These are phyloP conservation scores for Chaetomidium leptoderma DNA, from an alignment of 495 filamentous ascomycete species.

Conservation along the genomic window DNA sequence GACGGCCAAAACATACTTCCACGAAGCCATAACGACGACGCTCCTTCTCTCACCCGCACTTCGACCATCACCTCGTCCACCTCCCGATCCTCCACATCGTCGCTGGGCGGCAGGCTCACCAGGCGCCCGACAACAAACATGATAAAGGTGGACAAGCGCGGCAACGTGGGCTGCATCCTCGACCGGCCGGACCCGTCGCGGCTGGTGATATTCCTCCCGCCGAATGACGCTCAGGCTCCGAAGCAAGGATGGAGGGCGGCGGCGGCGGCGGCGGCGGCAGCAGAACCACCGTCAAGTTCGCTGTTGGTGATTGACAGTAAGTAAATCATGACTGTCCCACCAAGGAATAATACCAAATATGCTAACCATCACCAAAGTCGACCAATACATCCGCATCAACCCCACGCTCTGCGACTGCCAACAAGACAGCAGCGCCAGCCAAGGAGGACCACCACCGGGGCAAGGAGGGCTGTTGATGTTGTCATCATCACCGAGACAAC, in stretches of 20 bases:
- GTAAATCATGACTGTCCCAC: too few relatives aligned
- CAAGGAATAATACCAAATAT: not conserved
- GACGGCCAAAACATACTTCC: not conserved
- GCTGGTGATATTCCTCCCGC: constrained; percentile 7
- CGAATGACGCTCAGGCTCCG: not conserved
- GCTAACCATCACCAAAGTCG: not conserved
- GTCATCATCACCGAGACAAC: not conserved
- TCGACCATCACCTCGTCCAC: constrained; percentile 1
- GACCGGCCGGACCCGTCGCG: constrained; percentile 12
- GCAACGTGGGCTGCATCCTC: constrained; percentile 13
- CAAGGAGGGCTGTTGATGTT: not conserved
- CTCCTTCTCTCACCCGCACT: not conserved
- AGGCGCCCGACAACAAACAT: not conserved
- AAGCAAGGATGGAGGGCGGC: not conserved
- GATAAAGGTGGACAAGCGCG: constrained; percentile 10
- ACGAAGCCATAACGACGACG: not conserved
- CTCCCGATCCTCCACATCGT: not conserved
- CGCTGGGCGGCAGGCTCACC: not conserved
- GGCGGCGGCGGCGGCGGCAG: too few relatives aligned
- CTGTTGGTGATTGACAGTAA: constrained; percentile 15
- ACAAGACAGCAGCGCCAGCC: not conserved
- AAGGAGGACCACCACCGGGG: not conserved
- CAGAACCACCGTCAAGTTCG: not conserved
- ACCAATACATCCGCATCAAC: constrained; percentile 13
- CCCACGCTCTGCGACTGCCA: constrained; percentile 13